Conservation (phyloP, 2,329 filamentous ascomycete genomes). For the Zasmidium angulare region DNA sequence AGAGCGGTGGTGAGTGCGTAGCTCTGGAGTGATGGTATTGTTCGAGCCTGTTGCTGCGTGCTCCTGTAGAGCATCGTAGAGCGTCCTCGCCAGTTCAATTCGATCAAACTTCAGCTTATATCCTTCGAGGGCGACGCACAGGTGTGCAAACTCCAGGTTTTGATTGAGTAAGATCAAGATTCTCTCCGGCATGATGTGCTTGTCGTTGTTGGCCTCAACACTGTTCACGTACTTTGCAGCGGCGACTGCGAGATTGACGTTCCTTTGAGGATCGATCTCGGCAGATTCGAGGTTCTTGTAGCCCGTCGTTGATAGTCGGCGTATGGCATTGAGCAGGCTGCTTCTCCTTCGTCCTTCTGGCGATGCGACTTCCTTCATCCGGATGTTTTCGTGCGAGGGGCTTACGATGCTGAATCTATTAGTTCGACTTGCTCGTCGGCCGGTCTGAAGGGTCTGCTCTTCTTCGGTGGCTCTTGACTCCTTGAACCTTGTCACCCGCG, state of each 20-base stretch:
- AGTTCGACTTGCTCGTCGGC: neutral
- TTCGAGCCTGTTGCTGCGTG: neutral
- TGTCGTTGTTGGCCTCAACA: slow-evolving; percentile 18
- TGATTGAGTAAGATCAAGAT: slow-evolving; percentile 22
- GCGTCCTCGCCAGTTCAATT: slow-evolving; percentile 22
- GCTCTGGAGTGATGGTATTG: neutral
- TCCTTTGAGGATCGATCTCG: slow-evolving; percentile 9
- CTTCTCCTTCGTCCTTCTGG: neutral
- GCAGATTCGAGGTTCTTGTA: slow-evolving; percentile 1
- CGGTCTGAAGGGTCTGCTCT: slow-evolving; percentile 4
- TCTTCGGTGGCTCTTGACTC: slow-evolving; percentile 11
- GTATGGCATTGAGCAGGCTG: slow-evolving; percentile 5
- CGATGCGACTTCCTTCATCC: neutral
- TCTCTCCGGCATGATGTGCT: slow-evolving; percentile 21
- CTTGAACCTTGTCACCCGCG: slow-evolving; percentile 17
- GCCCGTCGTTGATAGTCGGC: slow-evolving; percentile 4
- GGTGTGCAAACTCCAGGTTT: slow-evolving; percentile 21
- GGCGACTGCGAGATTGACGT: slow-evolving; percentile 22
- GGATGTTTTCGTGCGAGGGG: slow-evolving; percentile 5
- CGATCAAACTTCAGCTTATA: slow-evolving; percentile 21
- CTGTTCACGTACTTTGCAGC: slow-evolving; percentile 23
- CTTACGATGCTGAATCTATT: slow-evolving; percentile 1
- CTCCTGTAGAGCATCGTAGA: slow-evolving; percentile 20
- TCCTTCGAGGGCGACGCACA: slow-evolving; percentile 21
- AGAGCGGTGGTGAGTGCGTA: neutral